Base-by-base conservation (phyloP, 2,329 filamentous ascomycete species). In the Calycina marina region DNA sequence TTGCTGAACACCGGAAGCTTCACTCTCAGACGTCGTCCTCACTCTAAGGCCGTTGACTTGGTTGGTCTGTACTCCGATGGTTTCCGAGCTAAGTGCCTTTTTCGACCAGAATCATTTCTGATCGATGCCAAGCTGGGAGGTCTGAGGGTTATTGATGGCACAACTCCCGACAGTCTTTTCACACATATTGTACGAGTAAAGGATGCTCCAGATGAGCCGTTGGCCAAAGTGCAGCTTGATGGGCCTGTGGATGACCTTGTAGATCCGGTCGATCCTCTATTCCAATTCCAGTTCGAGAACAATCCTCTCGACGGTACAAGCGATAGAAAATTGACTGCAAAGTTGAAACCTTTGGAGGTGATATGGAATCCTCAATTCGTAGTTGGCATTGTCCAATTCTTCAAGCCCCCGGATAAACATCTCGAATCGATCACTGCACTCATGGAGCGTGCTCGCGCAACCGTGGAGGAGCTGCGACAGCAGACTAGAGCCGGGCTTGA, bases 351-450 rank as follows among this genome's bases (percentile, higher is more conserved):
- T 27, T 77, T 98, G 44, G 92, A 98, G 54, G 80, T 99, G 34
- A 84, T 98, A 14, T 98, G 93, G 69, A 99, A 98, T 47, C 90
- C 92, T 1, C 82, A 77, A 42, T 92, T 96, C 44, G 67, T 96
- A 0, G 75, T 93, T 4, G 86, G 90, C 30, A 74, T 96, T 24
- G 83, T 78, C 32, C 84, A 85, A 45, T 99, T 98, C 61, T 98
- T 99, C 63, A 79, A 88, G 40, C 90, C 90, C 1, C 92, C 90
- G 0, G 86, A 94, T 54, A 71, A 86, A 31, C 92, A 98, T 52
- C 94, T 98, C 86, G 90, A 98, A 52, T 98, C 90, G 6, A 94
- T 99, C 45, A 80, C 76, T 9, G 92, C 90, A 2, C 66, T 99
- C 35, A 83, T 99, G 75, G 92, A 98, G 56, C 84, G 79, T 28